A percentile compares a stretch with the other conserved stretches of the same genome.
Evolutionary conservation across 2,329 filamentous ascomycete species (phyloP).

Genomic region (Cladophialophora exuberans): DNA sequence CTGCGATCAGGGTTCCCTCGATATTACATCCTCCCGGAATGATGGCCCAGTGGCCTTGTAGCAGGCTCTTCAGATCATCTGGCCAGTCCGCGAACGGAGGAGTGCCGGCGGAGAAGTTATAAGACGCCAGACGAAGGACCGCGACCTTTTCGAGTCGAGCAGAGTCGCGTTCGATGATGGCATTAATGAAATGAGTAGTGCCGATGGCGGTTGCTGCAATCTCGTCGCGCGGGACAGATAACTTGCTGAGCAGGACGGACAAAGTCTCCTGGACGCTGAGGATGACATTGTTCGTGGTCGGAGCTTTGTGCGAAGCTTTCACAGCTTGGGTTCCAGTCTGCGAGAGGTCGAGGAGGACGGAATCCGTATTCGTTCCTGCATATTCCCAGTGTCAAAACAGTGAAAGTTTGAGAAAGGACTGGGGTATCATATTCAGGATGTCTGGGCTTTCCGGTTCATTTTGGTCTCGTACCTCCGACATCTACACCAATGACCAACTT

Average conservation of each 20-base stretch:
- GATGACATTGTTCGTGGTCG: constrained; percentile 46
- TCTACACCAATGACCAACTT: not conserved
- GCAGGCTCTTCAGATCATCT: constrained; percentile 46
- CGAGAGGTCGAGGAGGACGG: constrained; percentile 27
- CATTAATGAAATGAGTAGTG: constrained; percentile 58
- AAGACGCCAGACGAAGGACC: constrained; percentile 54
- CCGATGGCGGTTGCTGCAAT: constrained; percentile 54
- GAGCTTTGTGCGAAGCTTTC: constrained; percentile 42
- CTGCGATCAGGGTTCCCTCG: constrained; percentile 51
- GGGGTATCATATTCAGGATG: not conserved
- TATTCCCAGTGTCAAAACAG: too few relatives aligned
- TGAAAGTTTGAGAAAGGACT: not conserved
- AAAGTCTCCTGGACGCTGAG: constrained; percentile 46
- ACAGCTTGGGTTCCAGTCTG: constrained; percentile 41
- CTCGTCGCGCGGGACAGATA: constrained; percentile 37
- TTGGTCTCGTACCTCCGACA: not conserved
- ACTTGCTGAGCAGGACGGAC: constrained; percentile 41
- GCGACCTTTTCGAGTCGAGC: constrained; percentile 56
- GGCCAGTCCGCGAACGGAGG: constrained; percentile 58
- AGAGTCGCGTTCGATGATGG: constrained; percentile 53
- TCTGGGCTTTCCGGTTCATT: not conserved
- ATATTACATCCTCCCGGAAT: constrained; percentile 55
- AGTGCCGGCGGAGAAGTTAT: constrained; percentile 19
- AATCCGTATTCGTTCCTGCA: constrained; percentile 25
- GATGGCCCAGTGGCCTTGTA: constrained; percentile 52